Conservation (phyloP, 495 filamentous ascomycete genomes). For the Penicilliopsis zonata region DNA sequence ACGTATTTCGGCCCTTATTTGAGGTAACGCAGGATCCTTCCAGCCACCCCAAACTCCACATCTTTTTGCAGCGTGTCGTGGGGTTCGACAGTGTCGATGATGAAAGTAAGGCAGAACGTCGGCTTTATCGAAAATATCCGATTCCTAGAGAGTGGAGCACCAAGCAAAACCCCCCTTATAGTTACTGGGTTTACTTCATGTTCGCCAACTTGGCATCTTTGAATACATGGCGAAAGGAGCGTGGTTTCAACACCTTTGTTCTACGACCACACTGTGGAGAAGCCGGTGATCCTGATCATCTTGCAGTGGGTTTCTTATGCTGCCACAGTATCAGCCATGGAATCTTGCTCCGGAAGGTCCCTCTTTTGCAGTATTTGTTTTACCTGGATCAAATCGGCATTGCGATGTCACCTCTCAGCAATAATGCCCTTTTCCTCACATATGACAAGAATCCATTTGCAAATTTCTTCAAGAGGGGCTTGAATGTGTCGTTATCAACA, state of each 20-base stretch:
- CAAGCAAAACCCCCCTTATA: conserved; percentile 94
- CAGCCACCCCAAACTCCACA: conserved; percentile 83
- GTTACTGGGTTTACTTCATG: conserved; percentile 97
- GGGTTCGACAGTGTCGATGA: conserved; percentile 97
- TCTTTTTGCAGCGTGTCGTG: conserved; percentile 90
- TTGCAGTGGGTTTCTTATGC: conserved; percentile 83
- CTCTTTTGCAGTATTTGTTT: conserved; percentile 90
- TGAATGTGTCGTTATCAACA: conserved; percentile 93
- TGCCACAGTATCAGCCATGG: conserved; percentile 98
- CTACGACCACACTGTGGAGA: conserved; percentile 93
- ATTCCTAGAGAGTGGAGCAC: conserved; percentile 78
- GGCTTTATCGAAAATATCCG: conserved; percentile 87
- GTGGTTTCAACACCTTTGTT: conserved; percentile 92
- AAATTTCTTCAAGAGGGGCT: conserved; percentile 83
- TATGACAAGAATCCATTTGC: conserved; percentile 96
- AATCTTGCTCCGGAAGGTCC: conserved; percentile 84
- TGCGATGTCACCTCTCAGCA: conserved; percentile 96
- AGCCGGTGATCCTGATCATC: conserved; percentile 91
- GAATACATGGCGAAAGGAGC: conserved; percentile 79
- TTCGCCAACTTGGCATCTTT: conserved; percentile 90
- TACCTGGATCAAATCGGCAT: conserved; percentile 97
- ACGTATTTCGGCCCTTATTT: conserved; percentile 88
- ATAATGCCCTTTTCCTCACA: conserved; percentile 92
- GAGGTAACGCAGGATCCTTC: conserved; percentile 83
- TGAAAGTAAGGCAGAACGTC: conserved; percentile 89